Conservation (phyloP, 441 rosid genomes). For the Jatropha podagrica region DNA sequence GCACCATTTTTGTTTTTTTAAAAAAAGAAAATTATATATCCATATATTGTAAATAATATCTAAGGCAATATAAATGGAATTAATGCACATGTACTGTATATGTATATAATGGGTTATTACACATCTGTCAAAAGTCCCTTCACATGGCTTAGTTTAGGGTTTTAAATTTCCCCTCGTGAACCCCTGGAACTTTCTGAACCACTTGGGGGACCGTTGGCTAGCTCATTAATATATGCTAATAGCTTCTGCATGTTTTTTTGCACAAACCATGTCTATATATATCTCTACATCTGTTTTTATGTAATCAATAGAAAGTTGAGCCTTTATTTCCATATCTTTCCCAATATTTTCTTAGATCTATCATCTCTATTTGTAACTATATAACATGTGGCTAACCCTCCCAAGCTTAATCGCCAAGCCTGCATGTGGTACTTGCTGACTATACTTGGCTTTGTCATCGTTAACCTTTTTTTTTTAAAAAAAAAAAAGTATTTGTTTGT, state of each 20-base stretch:
- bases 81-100: slow-evolving; percentile 12
- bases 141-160: slow-evolving; percentile 31
- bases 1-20: too few species aligned
- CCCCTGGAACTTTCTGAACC: slow-evolving; percentile 29
- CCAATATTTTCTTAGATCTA: not conserved
- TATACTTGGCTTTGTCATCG: too few species aligned
- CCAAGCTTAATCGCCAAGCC: too few species aligned
- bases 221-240: not conserved
- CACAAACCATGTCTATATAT: not conserved
- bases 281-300: not conserved
- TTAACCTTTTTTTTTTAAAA: too few species aligned
- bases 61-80: not conserved
- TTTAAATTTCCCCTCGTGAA: slow-evolving; percentile 25
- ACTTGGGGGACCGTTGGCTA: slow-evolving; percentile 26
- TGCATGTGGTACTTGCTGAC: too few species aligned
- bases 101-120: not conserved
- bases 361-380: too few species aligned
- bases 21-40: too few species aligned
- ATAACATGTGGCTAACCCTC: too few species aligned
- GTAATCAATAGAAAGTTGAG: not conserved
- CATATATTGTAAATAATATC: not conserved
- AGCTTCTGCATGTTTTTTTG: not conserved
- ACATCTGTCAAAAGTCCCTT: slow-evolving; percentile 22
- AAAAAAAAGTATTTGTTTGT: too few species aligned
- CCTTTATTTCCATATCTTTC: not conserved